Evolutionary conservation across 768 basidiomycete genomes (phyloP).

Genomic region (Termitomyces sp.): DNA sequence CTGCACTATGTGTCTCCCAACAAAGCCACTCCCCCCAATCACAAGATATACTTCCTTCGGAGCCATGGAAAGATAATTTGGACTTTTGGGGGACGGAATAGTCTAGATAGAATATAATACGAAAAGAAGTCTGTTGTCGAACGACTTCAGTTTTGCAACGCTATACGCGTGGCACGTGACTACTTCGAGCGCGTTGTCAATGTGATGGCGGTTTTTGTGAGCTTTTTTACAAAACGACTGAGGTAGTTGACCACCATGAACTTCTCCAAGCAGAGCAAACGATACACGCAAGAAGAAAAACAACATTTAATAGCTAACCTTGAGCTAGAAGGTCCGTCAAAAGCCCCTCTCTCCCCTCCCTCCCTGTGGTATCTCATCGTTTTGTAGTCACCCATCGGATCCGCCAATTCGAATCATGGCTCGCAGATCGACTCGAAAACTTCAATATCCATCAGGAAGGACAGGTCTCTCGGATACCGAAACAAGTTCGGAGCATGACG

Average conservation of each 20-base stretch:
- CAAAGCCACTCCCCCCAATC: constrained; percentile 90
- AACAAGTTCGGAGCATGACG: constrained; percentile 63
- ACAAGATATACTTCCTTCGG: constrained; percentile 75
- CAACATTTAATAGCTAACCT: constrained; percentile 70
- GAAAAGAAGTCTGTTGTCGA: constrained; percentile 8
- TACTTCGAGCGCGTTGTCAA: constrained; percentile 15
- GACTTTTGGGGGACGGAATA: neutral
- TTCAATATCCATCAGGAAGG: constrained; percentile 74
- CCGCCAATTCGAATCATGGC: constrained; percentile 71
- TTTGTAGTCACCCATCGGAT: constrained; percentile 65
- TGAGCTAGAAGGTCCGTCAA: constrained; percentile 65
- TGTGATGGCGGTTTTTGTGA: neutral
- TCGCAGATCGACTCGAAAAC: constrained; percentile 65
- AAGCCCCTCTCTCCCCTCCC: neutral
- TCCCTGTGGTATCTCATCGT: neutral
- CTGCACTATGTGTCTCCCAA: constrained; percentile 89
- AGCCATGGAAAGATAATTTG: constrained; percentile 6
- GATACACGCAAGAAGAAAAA: constrained; percentile 63
- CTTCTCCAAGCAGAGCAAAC: constrained; percentile 22
- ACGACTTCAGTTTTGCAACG: constrained; percentile 18
- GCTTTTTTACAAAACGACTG: constrained; percentile 5
- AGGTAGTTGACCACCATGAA: constrained; percentile 21
- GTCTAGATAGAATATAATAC: constrained; percentile 1
- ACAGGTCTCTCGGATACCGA: constrained; percentile 69
- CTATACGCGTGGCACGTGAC: constrained; percentile 38